Conservation (phyloP, 371 early-diverging fungal species). For the Mortierella sp. region DNA sequence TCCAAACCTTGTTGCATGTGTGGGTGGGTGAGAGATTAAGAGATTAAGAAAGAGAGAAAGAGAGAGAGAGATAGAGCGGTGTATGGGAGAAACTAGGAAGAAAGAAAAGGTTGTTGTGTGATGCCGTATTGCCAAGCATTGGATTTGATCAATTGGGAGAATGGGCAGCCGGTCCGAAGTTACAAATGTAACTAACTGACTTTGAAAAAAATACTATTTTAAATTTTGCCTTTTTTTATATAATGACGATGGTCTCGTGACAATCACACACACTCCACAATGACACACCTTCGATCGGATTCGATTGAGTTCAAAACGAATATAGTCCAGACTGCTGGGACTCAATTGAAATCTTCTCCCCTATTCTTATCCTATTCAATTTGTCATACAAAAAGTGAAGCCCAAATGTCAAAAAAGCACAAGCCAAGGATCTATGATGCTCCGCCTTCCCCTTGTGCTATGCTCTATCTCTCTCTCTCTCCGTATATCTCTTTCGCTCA, state of each 20-base stretch:
- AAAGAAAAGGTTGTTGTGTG: not conserved
- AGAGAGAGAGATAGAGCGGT: not conserved
- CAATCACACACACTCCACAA: not conserved
- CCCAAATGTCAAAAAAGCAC: not conserved
- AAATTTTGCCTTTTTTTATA: not conserved
- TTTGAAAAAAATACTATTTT: slow-evolving; percentile 1
- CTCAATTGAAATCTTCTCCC: not conserved
- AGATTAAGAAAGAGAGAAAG: not conserved
- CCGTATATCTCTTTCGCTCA: not conserved
- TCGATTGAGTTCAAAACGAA: not conserved
- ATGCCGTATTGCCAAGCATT: not conserved
- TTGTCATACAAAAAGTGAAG: not conserved
- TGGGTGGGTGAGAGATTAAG: not conserved
- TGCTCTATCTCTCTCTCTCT: not conserved
- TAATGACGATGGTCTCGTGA: not conserved
- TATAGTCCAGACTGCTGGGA: not conserved
- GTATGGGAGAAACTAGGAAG: not conserved
- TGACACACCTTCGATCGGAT: not conserved
- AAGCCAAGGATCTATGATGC: not conserved
- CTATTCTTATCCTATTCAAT: not conserved
- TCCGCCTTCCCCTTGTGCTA: not conserved
- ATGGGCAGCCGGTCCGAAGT: not conserved
- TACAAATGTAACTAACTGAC: not conserved
- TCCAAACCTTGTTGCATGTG: not conserved
- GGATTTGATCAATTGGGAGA: no score